phyloP scores from a whole-genome alignment of 1,139 yeast species.

The Nakaseomyces sp. region DNA sequence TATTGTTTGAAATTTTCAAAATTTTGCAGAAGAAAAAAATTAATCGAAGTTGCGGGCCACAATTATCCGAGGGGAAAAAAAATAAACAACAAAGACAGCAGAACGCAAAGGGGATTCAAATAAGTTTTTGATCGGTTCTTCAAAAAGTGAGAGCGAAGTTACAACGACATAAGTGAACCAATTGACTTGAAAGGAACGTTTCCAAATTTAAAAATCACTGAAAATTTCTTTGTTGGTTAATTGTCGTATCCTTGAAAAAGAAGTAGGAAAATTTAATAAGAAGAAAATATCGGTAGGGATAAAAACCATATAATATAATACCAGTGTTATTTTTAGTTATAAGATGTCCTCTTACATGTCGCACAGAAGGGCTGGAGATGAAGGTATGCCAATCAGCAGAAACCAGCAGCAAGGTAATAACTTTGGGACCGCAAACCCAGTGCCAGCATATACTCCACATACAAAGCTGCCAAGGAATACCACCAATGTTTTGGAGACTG shows the following conservation, averaged over 20 bases:
- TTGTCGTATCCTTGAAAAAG: too few relatives aligned
- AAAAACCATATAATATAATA: too few relatives aligned
- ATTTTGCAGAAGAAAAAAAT: too few relatives aligned
- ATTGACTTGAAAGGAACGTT: too few relatives aligned
- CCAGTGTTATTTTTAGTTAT: too few relatives aligned
- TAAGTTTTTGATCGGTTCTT: slow-evolving; percentile 1
- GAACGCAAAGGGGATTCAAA: background rate
- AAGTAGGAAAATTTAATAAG: background rate
- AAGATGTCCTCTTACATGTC: background rate
- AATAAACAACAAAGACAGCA: background rate
- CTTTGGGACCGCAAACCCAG: background rate
- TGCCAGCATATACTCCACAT: background rate
- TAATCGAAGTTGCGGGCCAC: background rate
- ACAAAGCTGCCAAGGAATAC: background rate
- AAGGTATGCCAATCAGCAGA: slow-evolving; percentile 1
- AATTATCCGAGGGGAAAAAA: background rate
- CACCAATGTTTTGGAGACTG: background rate
- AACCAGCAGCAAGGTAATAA: background rate
- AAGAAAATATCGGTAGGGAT: too few relatives aligned
- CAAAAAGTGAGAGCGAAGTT: too few relatives aligned
- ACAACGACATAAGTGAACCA: too few relatives aligned
- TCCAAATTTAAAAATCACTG: too few relatives aligned
- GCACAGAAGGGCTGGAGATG: slow-evolving; percentile 3
- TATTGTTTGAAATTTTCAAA: too few relatives aligned
- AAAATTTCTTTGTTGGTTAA: too few relatives aligned